A percentile compares a stretch with the other conserved stretches of the same genome.
phyloP scores from a whole-genome alignment of 371 early-diverging fungal genomes.

The Rhizopus delemar region DNA sequence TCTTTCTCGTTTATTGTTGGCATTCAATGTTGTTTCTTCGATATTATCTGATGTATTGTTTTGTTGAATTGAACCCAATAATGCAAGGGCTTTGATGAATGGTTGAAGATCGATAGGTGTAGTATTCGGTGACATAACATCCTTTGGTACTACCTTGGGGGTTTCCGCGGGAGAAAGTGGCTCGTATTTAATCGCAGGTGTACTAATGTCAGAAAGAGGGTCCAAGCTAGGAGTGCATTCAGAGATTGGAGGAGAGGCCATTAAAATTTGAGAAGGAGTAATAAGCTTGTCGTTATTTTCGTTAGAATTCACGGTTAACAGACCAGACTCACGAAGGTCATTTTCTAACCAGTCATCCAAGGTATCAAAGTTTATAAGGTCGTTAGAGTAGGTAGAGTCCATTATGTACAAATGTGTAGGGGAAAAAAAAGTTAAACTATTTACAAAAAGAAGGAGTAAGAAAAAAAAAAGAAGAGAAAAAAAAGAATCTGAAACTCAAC shows the following conservation, averaged over 20 bases:
- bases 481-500: background rate
- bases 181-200: conserved; percentile 28
- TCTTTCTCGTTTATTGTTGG: conserved; percentile 21
- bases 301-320: conserved; percentile 3
- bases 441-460: conserved; percentile 6
- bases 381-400: conserved; percentile 15
- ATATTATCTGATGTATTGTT: background rate
- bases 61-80: conserved; percentile 26
- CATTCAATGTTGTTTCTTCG: background rate
- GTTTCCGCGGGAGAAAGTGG: conserved; percentile 30
- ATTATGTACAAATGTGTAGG: conserved; percentile 8
- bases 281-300: conserved; percentile 9
- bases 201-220: conserved; percentile 10
- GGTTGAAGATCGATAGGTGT: conserved; percentile 25
- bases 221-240: conserved; percentile 30
- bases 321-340: conserved; percentile 31
- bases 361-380: conserved; percentile 23
- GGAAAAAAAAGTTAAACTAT: conserved; percentile 3
- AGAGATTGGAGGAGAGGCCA: conserved; percentile 35
- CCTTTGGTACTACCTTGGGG: conserved; percentile 17
- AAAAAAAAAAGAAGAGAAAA: background rate
- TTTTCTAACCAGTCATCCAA: conserved; percentile 36
- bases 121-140: conserved; percentile 11
- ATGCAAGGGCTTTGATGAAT: conserved; percentile 28
- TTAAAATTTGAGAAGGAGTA: conserved; percentile 17